A percentile compares a stretch with the other conserved stretches of the same genome.
phyloP scores from a whole-genome alignment of 495 filamentous ascomycete genomes.

The Penicillium coffeae region DNA sequence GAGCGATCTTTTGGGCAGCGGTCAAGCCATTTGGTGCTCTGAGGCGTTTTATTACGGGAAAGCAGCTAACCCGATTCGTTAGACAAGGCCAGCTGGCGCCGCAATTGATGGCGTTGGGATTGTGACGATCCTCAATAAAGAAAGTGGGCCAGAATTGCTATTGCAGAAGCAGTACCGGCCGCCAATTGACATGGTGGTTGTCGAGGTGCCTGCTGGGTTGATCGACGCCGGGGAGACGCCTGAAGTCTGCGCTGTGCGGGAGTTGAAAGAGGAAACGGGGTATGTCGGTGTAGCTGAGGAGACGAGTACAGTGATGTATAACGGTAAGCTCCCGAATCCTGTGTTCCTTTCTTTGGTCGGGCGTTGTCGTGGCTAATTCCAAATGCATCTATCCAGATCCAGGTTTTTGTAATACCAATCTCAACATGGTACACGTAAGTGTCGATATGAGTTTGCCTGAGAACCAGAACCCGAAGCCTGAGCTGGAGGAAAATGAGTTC shows the following conservation, averaged over 20 bases:
- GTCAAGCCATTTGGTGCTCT: no score
- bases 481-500: constrained; percentile 84
- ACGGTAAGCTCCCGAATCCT: constrained; percentile 11
- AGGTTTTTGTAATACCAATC: constrained; percentile 86
- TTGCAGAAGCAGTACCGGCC: constrained; percentile 88
- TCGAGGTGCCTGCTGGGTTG: constrained; percentile 84
- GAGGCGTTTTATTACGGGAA: no score
- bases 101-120: constrained; percentile 89
- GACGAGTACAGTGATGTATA: constrained; percentile 27
- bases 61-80: no score
- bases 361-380: neutral
- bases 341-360: neutral
- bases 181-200: constrained; percentile 69
- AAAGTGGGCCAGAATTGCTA: constrained; percentile 67
- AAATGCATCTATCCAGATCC: constrained; percentile 44
- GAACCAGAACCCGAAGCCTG: constrained; percentile 64
- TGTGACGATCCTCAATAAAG: constrained; percentile 75
- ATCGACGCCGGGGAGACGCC: constrained; percentile 78
- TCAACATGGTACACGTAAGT: constrained; percentile 74
- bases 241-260: constrained; percentile 76
- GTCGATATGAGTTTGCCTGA: constrained; percentile 68
- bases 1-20: neutral
- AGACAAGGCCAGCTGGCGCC: constrained; percentile 63
- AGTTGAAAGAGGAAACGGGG: constrained; percentile 91
- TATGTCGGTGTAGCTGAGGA: constrained; percentile 67